Evolutionary conservation across 192 early-diverging fungal genomes (phyloP).

Genomic region (Coemansia sp.): DNA sequence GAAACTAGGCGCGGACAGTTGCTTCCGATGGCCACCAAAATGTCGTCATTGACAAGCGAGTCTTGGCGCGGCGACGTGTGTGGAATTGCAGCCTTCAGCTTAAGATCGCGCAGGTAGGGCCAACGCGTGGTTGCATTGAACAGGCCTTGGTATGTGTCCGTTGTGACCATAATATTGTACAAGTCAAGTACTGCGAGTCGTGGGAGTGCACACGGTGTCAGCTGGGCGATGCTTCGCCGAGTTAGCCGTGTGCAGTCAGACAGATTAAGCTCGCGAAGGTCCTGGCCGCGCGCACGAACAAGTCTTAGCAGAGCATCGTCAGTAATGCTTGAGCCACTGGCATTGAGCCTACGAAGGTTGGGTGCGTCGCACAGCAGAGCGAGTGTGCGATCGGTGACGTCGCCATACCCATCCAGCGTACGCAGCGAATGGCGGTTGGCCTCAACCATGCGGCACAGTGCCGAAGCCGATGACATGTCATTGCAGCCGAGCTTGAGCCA

Average conservation of each 20-base stretch:
- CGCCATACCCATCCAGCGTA: slow-evolving; percentile 28
- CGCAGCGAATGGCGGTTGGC: slow-evolving; percentile 28
- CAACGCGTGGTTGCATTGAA: slow-evolving; percentile 38
- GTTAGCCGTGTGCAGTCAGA: slow-evolving; percentile 49
- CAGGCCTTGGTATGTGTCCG: slow-evolving; percentile 39
- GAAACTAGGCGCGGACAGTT: slow-evolving; percentile 47
- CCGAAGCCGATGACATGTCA: slow-evolving; percentile 44
- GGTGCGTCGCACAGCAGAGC: slow-evolving; percentile 28
- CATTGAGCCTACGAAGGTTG: slow-evolving; percentile 27
- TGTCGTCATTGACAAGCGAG: slow-evolving; percentile 48
- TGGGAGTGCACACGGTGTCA: slow-evolving; percentile 37
- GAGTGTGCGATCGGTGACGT: slow-evolving; percentile 31
- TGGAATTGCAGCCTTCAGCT: slow-evolving; percentile 45
- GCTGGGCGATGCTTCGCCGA: slow-evolving; percentile 29
- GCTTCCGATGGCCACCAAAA: slow-evolving; percentile 43
- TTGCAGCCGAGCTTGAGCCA: slow-evolving; percentile 50
- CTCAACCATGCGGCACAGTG: slow-evolving; percentile 19
- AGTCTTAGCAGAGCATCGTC: slow-evolving; percentile 38
- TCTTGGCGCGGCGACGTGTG: slow-evolving; percentile 37
- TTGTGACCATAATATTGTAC: slow-evolving; percentile 50
- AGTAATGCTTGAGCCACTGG: slow-evolving; percentile 39
- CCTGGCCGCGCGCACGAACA: slow-evolving; percentile 17
- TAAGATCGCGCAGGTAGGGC: slow-evolving; percentile 47
- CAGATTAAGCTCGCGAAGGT: slow-evolving; percentile 31
- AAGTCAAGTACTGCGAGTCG: slow-evolving; percentile 28